Evolutionary conservation across 2,329 filamentous ascomycete species (phyloP).

Genomic region (Bipolaris bicolor): DNA sequence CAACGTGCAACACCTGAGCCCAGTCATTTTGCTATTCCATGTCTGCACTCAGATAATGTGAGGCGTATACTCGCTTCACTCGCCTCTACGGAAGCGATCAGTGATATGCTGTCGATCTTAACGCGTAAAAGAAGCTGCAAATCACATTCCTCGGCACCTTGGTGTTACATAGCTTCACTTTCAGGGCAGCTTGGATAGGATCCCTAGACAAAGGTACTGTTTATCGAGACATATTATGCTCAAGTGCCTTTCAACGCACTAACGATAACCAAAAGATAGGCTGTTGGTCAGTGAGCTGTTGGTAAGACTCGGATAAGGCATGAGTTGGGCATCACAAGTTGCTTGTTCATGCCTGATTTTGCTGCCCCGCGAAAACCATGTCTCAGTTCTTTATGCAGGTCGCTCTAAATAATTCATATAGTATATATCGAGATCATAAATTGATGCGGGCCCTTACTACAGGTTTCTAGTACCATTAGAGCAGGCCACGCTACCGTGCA

Average conservation of each 20-base stretch:
- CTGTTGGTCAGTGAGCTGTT: background rate
- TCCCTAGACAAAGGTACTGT: background rate
- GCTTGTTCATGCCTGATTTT: background rate
- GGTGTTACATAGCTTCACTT: background rate
- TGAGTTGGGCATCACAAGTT: background rate
- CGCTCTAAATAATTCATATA: background rate
- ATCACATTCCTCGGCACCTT: too few species aligned
- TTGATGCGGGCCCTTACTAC: background rate
- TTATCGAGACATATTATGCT: too few species aligned
- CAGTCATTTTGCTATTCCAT: too few species aligned
- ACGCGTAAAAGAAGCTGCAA: background rate
- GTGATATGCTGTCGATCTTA: background rate
- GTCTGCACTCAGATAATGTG: background rate
- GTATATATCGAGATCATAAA: background rate
- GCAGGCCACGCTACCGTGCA: too few species aligned
- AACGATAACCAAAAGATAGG: too few species aligned
- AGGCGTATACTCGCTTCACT: background rate
- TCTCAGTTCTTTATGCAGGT: background rate
- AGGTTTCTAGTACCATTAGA: too few species aligned
- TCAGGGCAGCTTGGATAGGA: background rate
- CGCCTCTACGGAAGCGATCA: too few species aligned
- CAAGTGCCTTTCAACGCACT: too few species aligned
- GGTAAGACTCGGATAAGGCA: background rate
- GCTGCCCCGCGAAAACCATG: background rate
- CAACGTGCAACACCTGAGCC: background rate